A percentile compares a stretch with the other conserved stretches of the same genome.
Evolutionary conservation across 2,329 filamentous ascomycete genomes (phyloP).

Genomic region (Akanthomyces uredinophilus): DNA sequence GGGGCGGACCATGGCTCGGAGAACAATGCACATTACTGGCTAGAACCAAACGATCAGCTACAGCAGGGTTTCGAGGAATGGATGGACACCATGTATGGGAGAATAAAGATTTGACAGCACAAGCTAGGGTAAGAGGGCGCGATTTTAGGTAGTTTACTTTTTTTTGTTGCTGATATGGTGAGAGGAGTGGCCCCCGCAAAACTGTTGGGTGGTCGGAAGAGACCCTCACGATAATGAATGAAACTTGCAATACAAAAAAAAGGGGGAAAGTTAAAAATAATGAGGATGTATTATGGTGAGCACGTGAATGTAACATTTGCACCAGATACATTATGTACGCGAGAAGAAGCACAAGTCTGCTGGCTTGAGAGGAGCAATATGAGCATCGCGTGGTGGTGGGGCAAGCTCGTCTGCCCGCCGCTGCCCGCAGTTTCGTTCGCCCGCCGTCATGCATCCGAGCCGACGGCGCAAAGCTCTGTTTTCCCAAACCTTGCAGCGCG

Average conservation of each 20-base stretch:
- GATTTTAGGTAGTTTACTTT: slow-evolving; percentile 3
- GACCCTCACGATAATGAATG: slow-evolving; percentile 13
- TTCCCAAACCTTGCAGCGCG: no score
- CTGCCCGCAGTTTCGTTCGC: background rate
- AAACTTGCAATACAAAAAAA: background rate
- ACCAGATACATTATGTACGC: background rate
- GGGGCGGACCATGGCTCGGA: background rate
- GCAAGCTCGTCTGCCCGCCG: background rate
- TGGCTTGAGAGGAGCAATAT: background rate
- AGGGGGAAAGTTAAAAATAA: background rate
- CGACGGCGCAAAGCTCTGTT: no score
- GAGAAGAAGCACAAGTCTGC: background rate
- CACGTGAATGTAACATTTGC: background rate
- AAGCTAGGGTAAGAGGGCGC: background rate
- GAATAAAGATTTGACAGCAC: background rate
- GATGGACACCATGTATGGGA: background rate
- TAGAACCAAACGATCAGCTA: background rate
- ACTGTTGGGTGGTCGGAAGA: background rate
- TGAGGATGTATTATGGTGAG: background rate
- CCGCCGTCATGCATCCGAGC: no score
- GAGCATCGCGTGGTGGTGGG: background rate
- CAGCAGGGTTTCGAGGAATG: background rate
- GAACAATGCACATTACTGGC: background rate
- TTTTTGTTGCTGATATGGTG: background rate
- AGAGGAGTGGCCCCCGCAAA: background rate